These are phyloP conservation scores for Tetradesmus obliquus DNA, from an alignment of 139 green algal species.

Conservation along the genomic window DNA sequence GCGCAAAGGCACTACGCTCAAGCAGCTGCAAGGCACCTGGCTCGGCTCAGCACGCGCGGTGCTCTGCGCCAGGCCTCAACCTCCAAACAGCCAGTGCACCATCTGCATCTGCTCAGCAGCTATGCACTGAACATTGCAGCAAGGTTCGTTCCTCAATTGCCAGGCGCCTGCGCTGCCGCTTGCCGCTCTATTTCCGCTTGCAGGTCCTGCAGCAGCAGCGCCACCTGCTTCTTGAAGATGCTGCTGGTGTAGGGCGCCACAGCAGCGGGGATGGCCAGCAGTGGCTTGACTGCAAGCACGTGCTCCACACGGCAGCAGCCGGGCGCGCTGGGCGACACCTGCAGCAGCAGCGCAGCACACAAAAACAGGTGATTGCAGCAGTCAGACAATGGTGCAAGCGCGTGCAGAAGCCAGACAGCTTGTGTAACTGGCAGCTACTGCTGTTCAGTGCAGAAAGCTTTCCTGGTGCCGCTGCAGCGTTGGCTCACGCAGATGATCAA, in stretches of 20 bases:
- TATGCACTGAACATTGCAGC: too few relatives aligned
- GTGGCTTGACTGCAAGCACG: slow-evolving; percentile 62
- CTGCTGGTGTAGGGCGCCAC: slow-evolving; percentile 55
- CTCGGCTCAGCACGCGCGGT: background rate
- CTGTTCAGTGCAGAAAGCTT: background rate
- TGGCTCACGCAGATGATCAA: too few relatives aligned
- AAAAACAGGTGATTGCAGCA: background rate
- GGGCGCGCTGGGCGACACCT: slow-evolving; percentile 8
- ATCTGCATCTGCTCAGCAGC: background rate
- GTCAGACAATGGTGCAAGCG: background rate
- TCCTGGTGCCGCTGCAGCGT: background rate
- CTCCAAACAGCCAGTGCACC: too few relatives aligned
- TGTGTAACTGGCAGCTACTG: background rate
- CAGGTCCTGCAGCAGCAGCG: slow-evolving; percentile 53
- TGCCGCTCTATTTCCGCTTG: slow-evolving; percentile 14
- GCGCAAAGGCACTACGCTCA: background rate
- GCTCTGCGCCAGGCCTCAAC: background rate
- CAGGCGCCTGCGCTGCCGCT: background rate
- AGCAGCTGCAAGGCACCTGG: background rate
- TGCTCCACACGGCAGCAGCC: slow-evolving; percentile 67
- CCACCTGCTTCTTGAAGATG: slow-evolving; percentile 65
- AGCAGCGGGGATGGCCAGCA: slow-evolving; percentile 55
- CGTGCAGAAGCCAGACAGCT: background rate
- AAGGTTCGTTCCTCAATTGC: too few relatives aligned
- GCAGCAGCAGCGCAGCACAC: slow-evolving; percentile 3